Evolutionary conservation across 2,329 filamentous ascomycete species (phyloP), one percentile per base, ranked within the genome.

Genomic region (Aspergillus glaucus): DNA sequence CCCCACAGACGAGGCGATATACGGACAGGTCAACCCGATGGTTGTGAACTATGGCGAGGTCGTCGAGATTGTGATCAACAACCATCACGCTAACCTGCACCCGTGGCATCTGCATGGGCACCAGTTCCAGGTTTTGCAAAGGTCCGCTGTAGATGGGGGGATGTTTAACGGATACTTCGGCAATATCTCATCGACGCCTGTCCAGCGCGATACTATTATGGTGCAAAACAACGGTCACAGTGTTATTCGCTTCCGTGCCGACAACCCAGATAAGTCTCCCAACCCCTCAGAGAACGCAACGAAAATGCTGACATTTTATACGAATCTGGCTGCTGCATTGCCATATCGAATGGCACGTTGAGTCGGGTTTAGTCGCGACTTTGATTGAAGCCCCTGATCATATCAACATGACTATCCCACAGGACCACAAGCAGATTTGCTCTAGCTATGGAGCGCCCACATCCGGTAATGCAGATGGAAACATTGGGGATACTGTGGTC

Each of bases 21-120:
- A 90, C 61, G 86, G 86, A 26, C 80, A 80, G 64, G 82, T 84
- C 0, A 78, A 87, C 58, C 69, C 82, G 1, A 78, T 88, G 57
- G 75, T 94, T 3, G 77, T 94, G 10, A 73, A 82, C 24, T 79
- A 84, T 53, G 79, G 79, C 48, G 69, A 81, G 26, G 44, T 69
- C 3, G 62, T 69, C 15, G 66, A 69, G 19, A 54, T 69, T n/a
- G 55, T 69, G 4, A 62, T 69, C 49, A 68, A 66, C 50, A 68
- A 69, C 49, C 52, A 58, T 39, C 62, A 69, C 47, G 49, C 52
- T 44, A 65, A 65, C 42, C 55, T 69, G 22, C 75, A 77, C 53
- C 73, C 74, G 0, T 73, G 76, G 58, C 76, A 79, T 60, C 62
- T 79, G 12, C 76, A 79, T 61, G 76, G 76, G 5, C 76, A 79